A percentile compares a stretch with the other conserved stretches of the same genome.
Evolutionary conservation across 2,329 filamentous ascomycete genomes (phyloP).

Genomic region (Aspergillus latus): DNA sequence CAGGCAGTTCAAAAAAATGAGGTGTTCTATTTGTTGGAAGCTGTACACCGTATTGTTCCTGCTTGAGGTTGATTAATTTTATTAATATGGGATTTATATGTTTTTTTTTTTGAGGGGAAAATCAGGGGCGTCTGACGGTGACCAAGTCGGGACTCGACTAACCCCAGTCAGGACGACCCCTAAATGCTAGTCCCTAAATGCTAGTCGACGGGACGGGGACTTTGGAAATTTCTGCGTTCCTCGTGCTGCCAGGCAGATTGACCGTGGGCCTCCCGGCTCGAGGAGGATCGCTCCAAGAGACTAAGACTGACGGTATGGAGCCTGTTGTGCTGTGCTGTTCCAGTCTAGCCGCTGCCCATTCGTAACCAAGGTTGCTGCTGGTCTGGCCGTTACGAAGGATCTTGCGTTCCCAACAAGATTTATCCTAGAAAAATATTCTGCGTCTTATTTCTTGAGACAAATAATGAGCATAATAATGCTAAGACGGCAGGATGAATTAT

Average conservation of each 20-base stretch:
- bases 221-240: constrained; percentile 6
- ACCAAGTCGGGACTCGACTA: constrained; percentile 7
- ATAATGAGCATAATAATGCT: not conserved
- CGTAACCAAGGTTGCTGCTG: constrained; percentile 10
- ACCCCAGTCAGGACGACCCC: constrained; percentile 1
- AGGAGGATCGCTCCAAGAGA: not conserved
- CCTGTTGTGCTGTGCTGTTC: not conserved
- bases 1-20: not conserved
- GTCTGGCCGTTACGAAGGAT: constrained; percentile 9
- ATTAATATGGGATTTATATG: not conserved
- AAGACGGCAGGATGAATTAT: too few species aligned
- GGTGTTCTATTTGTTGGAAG: not conserved
- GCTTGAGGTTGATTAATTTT: not conserved
- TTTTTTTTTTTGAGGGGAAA: not conserved
- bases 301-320: not conserved
- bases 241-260: not conserved
- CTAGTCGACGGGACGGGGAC: not conserved
- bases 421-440: not conserved
- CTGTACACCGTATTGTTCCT: not conserved
- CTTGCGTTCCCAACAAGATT: not conserved
- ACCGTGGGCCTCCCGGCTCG: not conserved
- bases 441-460: not conserved
- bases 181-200: constrained; percentile 2
- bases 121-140: constrained; percentile 1
- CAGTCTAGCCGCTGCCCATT: constrained; percentile 4